Conservation (phyloP, 331 rosid genomes). For the Acacia pycnantha region DNA sequence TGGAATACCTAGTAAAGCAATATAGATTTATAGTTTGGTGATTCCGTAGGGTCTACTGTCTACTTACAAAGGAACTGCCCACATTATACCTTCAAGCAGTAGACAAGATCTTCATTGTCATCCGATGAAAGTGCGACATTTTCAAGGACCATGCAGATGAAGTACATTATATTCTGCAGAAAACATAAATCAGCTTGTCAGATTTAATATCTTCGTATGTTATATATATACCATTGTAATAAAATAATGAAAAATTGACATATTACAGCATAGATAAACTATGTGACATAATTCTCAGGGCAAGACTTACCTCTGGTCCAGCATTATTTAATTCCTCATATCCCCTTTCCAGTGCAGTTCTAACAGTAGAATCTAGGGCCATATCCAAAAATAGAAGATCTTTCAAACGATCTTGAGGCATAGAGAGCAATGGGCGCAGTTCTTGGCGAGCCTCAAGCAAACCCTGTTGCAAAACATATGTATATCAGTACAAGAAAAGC, state of each 20-base stretch:
- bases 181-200: conserved; percentile 36
- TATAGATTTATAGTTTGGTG: too few species aligned
- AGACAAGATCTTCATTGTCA: conserved; percentile 84
- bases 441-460: conserved; percentile 97
- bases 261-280: neutral
- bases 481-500: conserved; percentile 8
- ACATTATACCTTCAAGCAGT: conserved; percentile 74
- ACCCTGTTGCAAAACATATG: conserved; percentile 48
- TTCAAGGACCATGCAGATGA: conserved; percentile 76
- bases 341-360: conserved; percentile 93
- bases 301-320: conserved; percentile 69
- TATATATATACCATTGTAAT: neutral
- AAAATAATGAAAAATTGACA: neutral
- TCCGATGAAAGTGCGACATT: conserved; percentile 86
- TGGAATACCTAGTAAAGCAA: too few species aligned
- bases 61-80: too few species aligned
- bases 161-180: conserved; percentile 86
- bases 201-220: neutral
- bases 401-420: conserved; percentile 76
- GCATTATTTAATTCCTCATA: conserved; percentile 79
- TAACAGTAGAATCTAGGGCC: conserved; percentile 94
- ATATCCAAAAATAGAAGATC: conserved; percentile 93
- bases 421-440: conserved; percentile 66
- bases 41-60: too few species aligned
- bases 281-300: conserved; percentile 15